Evolutionary conservation across 2,329 filamentous ascomycete species (phyloP).

Genomic region (Aspergillus pseudoviridinutans): DNA sequence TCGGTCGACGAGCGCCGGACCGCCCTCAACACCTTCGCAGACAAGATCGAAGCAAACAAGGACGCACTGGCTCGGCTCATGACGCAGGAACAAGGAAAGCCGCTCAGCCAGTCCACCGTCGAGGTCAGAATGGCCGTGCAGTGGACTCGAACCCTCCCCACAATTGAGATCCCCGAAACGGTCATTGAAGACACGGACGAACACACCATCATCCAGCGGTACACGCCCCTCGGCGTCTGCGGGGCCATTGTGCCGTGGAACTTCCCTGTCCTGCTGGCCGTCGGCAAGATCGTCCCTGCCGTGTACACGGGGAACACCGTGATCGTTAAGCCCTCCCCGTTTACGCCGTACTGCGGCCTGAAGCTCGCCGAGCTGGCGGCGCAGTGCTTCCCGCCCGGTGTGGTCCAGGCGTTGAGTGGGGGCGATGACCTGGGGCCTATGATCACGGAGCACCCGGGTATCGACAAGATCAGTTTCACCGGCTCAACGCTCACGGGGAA

Average conservation of each 20-base stretch:
- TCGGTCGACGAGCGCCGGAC: slow-evolving; percentile 31
- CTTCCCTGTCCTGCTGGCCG: slow-evolving; percentile 42
- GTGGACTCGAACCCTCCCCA: slow-evolving; percentile 20
- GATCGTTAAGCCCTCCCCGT: slow-evolving; percentile 52
- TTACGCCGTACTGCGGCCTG: slow-evolving; percentile 52
- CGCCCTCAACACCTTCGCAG: slow-evolving; percentile 30
- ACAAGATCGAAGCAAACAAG: slow-evolving; percentile 32
- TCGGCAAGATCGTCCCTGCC: slow-evolving; percentile 50
- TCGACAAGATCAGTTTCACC: slow-evolving; percentile 58
- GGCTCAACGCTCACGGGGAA: slow-evolving; percentile 52
- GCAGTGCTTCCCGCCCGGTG: slow-evolving; percentile 51
- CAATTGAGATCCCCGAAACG: slow-evolving; percentile 42
- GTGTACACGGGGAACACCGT: slow-evolving; percentile 53
- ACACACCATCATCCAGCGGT: slow-evolving; percentile 28
- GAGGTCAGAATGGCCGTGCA: slow-evolving; percentile 25
- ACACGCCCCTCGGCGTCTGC: slow-evolving; percentile 38
- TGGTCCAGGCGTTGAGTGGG: slow-evolving; percentile 54
- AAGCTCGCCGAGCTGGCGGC: slow-evolving; percentile 52
- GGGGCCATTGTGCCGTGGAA: slow-evolving; percentile 61
- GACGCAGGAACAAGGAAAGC: slow-evolving; percentile 43
- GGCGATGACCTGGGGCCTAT: slow-evolving; percentile 52
- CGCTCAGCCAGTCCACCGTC: slow-evolving; percentile 22
- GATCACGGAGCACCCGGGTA: slow-evolving; percentile 52
- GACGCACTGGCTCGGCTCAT: slow-evolving; percentile 36
- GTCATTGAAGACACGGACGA: slow-evolving; percentile 47